Percentiles rank a stretch among this genome's conserved stretches.
phyloP scores from a whole-genome alignment of 2,329 filamentous ascomycete species.

The Fusarium solani-melongenae region DNA sequence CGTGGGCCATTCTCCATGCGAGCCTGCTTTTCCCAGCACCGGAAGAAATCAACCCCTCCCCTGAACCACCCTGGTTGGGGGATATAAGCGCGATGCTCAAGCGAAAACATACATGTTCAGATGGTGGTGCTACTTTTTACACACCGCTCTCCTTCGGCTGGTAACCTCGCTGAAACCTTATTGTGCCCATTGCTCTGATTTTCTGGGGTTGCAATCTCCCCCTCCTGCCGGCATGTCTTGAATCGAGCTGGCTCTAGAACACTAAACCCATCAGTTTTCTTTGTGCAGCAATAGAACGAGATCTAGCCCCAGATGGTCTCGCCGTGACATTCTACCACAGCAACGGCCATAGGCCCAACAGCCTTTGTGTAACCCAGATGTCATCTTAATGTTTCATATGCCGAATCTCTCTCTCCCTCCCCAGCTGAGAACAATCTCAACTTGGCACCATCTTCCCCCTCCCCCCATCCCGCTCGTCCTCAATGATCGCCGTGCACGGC shows the following conservation, averaged over 20 bases:
- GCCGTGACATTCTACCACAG: slow-evolving; percentile 11
- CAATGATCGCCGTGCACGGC: background rate
- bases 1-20: slow-evolving; percentile 18
- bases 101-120: background rate
- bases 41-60: background rate
- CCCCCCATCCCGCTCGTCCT: slow-evolving; percentile 2
- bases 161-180: slow-evolving; percentile 8
- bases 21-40: slow-evolving; percentile 21
- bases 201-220: slow-evolving; percentile 11
- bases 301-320: background rate
- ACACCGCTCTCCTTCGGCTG: slow-evolving; percentile 24
- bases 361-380: slow-evolving; percentile 18
- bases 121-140: slow-evolving; percentile 10
- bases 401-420: slow-evolving; percentile 6
- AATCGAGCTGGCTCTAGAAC: slow-evolving; percentile 8
- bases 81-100: background rate
- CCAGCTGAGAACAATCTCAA: background rate
- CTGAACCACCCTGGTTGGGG: background rate
- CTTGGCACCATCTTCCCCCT: background rate
- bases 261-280: background rate
- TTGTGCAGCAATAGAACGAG: background rate
- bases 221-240: slow-evolving; percentile 1
- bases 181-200: slow-evolving; percentile 13
- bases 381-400: slow-evolving; percentile 27
- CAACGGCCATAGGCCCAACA: slow-evolving; percentile 15